Evolutionary conservation across 202 grass and related monocot species (phyloP), one percentile per base, ranked within the genome.

Genomic region (Cymbopogon flexuosus): DNA sequence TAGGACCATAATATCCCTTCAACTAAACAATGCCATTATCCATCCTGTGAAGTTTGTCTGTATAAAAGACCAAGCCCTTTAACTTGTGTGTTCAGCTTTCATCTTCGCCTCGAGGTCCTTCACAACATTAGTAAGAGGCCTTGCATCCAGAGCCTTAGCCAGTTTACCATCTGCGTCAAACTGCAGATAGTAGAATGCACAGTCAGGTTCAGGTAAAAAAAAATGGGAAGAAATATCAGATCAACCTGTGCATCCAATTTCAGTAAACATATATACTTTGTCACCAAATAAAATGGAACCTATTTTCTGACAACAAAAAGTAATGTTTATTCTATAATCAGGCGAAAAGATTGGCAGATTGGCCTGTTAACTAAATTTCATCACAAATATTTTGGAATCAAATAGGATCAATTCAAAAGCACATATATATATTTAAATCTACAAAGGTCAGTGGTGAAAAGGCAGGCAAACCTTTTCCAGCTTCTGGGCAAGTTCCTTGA

Each of bases 31-130:
- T 80, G n/a, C 8, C 58, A 16, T 39, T 70, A 76, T 76, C 34
- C 56, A 57, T 69, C 24, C 11, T 69, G 57, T 62, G 36, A 30
- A 13, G 75, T 62, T 52, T 36, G 34, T 10, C 24, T 23, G 10
- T 31, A 65, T 61, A 39, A 34, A 47, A 85, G 4, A 37, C 36
- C 49, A 10, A 42, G 41, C 51, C 66, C 35, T 9, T 62, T 60
- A 89, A 85, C 62, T 80, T 0, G 62, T 63, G 2, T 21, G 8
- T 5, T 37, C 60, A 34, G 15, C 33, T 78, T 85, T 87, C 62
- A 85, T 83, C 73, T 93, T 90, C 5, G 42, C 65, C 81, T 93
- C 88, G 47, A 91, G 75, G 59, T 91, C 76, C 83, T 93, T 93
- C 10, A 93, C 91, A 43, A 82, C n/a, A 79, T 75, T 87, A 59